These are phyloP conservation scores for Aspergillus incahuasiensis DNA, from an alignment of 495 filamentous ascomycete genomes.

Conservation along the genomic window DNA sequence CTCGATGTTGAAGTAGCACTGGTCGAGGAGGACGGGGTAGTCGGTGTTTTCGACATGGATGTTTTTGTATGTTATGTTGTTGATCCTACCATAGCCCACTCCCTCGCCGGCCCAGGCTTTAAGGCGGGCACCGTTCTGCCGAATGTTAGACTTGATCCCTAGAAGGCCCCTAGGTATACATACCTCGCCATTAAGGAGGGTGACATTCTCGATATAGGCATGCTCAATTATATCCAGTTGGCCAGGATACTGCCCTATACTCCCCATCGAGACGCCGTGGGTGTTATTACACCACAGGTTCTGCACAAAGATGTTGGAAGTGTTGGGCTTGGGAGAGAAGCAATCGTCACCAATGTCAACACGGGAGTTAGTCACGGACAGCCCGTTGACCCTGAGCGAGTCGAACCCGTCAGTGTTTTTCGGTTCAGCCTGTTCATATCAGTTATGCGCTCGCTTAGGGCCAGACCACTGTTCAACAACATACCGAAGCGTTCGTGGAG, in stretches of 20 bases:
- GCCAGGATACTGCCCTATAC: conserved; percentile 52
- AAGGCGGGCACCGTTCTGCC: conserved; percentile 51
- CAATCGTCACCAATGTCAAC: conserved; percentile 56
- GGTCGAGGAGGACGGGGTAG: conserved; percentile 49
- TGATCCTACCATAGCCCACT: conserved; percentile 53
- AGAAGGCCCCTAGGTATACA: not conserved
- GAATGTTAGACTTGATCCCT: not conserved
- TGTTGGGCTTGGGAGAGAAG: conserved; percentile 57
- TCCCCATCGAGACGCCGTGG: conserved; percentile 55
- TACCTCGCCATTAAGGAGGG: conserved; percentile 48
- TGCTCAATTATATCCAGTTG: conserved; percentile 50
- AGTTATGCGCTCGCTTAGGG: not conserved
- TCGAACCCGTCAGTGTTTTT: conserved; percentile 60
- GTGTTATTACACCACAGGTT: conserved; percentile 57
- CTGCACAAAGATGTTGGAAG: conserved; percentile 51
- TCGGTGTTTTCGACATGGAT: conserved; percentile 54
- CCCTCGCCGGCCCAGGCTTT: conserved; percentile 51
- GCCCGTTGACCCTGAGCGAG: conserved; percentile 44
- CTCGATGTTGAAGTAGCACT: conserved; percentile 55
- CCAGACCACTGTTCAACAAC: not conserved
- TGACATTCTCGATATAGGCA: conserved; percentile 53
- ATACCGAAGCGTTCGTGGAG: conserved; percentile 46
- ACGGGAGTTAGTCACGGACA: conserved; percentile 45
- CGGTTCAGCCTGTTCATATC: conserved; percentile 29
- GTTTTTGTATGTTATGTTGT: conserved; percentile 56